phyloP scores from a whole-genome alignment of 768 basidiomycete genomes.

The Albatrellus ellisii region DNA sequence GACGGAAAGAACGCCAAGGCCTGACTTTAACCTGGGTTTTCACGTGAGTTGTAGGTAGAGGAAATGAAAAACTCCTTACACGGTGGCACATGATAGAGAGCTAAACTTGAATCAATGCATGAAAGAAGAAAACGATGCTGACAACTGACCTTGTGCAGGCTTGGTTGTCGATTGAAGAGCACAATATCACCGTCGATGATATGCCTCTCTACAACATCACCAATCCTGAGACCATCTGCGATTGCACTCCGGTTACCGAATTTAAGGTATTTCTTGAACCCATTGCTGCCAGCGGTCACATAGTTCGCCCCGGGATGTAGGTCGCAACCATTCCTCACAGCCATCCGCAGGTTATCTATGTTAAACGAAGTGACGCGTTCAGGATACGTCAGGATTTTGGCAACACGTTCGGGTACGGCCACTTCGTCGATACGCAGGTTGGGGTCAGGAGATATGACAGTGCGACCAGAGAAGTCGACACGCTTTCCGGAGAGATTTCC shows the following conservation, averaged over 20 bases:
- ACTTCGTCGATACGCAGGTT: slow-evolving; percentile 98
- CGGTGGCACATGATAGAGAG: slow-evolving; percentile 99
- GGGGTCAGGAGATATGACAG: slow-evolving; percentile 99
- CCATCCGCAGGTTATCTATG: slow-evolving; percentile 58
- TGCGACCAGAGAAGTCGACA: slow-evolving; percentile 96
- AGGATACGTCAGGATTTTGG: slow-evolving; percentile 91
- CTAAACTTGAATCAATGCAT: slow-evolving; percentile 23
- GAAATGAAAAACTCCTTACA: slow-evolving; percentile 26
- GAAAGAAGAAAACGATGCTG: slow-evolving; percentile 4
- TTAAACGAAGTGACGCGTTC: slow-evolving; percentile 92
- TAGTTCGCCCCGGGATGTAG: slow-evolving; percentile 94
- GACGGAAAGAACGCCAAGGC: slow-evolving; percentile 92
- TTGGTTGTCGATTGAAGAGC: slow-evolving; percentile 96
- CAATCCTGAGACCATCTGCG: slow-evolving; percentile 72
- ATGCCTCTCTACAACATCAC: slow-evolving; percentile 92
- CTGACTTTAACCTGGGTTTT: slow-evolving; percentile 65
- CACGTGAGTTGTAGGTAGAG: slow-evolving; percentile 1
- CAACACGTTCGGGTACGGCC: slow-evolving; percentile 90
- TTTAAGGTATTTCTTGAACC: slow-evolving; percentile 78
- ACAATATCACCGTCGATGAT: slow-evolving; percentile 92
- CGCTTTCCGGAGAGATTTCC: slow-evolving; percentile 98
- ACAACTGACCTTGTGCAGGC: slow-evolving; percentile 73
- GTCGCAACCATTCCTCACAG: slow-evolving; percentile 81
- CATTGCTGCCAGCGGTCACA: slow-evolving; percentile 65
- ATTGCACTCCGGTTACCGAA: slow-evolving; percentile 73